Percentiles rank a stretch among this genome's conserved stretches.
phyloP scores from a whole-genome alignment of 2,329 filamentous ascomycete species.

The Colletotrichum agaves region DNA sequence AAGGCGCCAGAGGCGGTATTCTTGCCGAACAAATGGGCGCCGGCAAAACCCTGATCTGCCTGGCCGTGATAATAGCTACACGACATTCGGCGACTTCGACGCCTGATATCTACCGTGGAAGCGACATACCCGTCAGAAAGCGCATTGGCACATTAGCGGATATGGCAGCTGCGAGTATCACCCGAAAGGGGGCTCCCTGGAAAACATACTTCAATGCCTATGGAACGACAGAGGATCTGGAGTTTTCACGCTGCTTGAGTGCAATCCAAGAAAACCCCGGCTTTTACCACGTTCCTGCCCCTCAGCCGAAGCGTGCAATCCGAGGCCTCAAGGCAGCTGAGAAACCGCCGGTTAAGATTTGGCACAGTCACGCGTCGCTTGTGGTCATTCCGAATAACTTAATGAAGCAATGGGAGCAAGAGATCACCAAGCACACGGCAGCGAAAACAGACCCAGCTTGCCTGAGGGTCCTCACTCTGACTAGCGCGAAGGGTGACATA shows the following conservation, averaged over 20 bases:
- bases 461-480: conserved; percentile 73
- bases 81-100: conserved; percentile 73
- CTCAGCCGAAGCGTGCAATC: conserved; percentile 45
- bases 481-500: conserved; percentile 59
- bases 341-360: conserved; percentile 61
- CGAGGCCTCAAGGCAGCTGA: conserved; percentile 48
- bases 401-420: conserved; percentile 83
- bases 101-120: conserved; percentile 67
- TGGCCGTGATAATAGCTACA: conserved; percentile 81
- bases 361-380: conserved; percentile 75
- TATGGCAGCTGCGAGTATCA: conserved; percentile 79
- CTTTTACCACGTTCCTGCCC: conserved; percentile 65
- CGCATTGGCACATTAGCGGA: conserved; percentile 73
- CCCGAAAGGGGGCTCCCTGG: conserved; percentile 77
- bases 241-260: conserved; percentile 64
- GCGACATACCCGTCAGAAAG: conserved; percentile 51
- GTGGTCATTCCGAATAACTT: conserved; percentile 87
- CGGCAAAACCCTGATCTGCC: conserved; percentile 89
- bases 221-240: conserved; percentile 55
- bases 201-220: conserved; percentile 69
- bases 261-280: conserved; percentile 68
- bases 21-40: conserved; percentile 83
- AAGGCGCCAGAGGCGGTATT: conserved; percentile 79
- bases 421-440: conserved; percentile 82
- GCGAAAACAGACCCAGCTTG: conserved; percentile 46